A percentile compares a stretch with the other conserved stretches of the same genome.
Conservation (phyloP, 78 protist genomes). For the Isochrysis galbana region DNA sequence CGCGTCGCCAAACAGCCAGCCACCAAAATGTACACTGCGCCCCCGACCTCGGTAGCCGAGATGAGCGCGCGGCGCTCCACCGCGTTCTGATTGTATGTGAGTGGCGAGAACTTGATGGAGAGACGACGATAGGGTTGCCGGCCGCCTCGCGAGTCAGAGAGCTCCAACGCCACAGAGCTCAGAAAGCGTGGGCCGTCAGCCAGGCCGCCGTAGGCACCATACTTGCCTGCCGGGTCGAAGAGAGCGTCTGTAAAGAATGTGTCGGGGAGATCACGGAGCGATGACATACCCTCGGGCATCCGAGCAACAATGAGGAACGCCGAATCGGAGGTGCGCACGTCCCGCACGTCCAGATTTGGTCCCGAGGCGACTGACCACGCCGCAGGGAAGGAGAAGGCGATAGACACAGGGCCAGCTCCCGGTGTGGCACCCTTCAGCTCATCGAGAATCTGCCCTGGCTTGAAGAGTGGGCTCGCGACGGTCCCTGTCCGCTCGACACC, state of each 20-base stretch:
- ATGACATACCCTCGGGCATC: background rate
- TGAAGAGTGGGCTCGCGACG: background rate
- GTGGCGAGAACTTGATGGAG: background rate
- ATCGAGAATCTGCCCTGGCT: background rate
- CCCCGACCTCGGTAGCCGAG: background rate
- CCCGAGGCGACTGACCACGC: background rate
- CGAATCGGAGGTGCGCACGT: background rate
- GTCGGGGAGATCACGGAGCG: background rate
- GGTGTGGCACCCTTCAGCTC: background rate
- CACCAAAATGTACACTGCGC: background rate
- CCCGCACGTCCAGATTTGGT: slow-evolving; percentile 3
- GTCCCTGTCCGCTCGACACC: background rate
- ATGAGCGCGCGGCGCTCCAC: background rate
- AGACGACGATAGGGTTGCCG: background rate
- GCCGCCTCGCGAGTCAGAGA: background rate
- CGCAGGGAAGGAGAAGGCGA: background rate
- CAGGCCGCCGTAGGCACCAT: background rate
- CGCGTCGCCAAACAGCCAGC: background rate
- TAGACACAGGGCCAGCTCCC: background rate
- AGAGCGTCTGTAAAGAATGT: background rate
- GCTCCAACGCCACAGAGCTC: background rate
- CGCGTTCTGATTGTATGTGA: background rate
- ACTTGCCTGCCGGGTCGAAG: slow-evolving; percentile 1
- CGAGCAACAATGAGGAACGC: background rate
- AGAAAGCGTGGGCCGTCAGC: background rate